Conservation (phyloP, 495 filamentous ascomycete species). For the Mycothermus thermophilus region DNA sequence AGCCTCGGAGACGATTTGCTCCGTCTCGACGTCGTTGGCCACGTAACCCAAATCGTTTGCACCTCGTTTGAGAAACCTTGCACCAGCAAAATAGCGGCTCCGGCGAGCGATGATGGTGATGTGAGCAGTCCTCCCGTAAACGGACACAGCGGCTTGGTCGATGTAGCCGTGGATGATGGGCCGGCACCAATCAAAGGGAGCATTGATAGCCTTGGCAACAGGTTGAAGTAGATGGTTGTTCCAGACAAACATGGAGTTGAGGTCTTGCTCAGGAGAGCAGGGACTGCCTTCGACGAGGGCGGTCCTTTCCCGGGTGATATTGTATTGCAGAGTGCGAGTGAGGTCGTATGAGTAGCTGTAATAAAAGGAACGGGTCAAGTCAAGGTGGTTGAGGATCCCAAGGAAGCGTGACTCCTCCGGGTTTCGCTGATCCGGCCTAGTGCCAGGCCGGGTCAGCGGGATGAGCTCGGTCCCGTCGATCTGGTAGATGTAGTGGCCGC, state of each 20-base stretch:
- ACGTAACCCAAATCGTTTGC: constrained; percentile 94
- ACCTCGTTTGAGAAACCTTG: constrained; percentile 85
- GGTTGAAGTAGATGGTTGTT: constrained; percentile 80
- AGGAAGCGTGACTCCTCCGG: constrained; percentile 83
- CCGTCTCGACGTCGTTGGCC: constrained; percentile 98
- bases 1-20: constrained; percentile 93
- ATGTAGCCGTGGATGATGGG: constrained; percentile 95
- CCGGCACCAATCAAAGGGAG: constrained; percentile 87
- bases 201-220: constrained; percentile 52
- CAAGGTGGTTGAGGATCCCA: constrained; percentile 76
- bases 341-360: constrained; percentile 98
- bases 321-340: constrained; percentile 82
- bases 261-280: constrained; percentile 45
- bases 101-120: constrained; percentile 87
- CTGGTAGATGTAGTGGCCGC: constrained; percentile 91
- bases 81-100: constrained; percentile 87
- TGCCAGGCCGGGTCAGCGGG: constrained; percentile 58
- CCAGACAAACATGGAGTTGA: constrained; percentile 97
- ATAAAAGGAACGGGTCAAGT: constrained; percentile 83
- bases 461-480: constrained; percentile 91
- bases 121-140: constrained; percentile 75
- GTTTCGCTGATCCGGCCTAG: constrained; percentile 62
- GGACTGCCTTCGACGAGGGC: constrained; percentile 48
- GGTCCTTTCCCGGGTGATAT: constrained; percentile 70
- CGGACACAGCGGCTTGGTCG: constrained; percentile 71